A percentile compares a stretch with the other conserved stretches of the same genome.
phyloP scores from a whole-genome alignment of 1,139 yeast species.

The Meyerozyma athensensis region DNA sequence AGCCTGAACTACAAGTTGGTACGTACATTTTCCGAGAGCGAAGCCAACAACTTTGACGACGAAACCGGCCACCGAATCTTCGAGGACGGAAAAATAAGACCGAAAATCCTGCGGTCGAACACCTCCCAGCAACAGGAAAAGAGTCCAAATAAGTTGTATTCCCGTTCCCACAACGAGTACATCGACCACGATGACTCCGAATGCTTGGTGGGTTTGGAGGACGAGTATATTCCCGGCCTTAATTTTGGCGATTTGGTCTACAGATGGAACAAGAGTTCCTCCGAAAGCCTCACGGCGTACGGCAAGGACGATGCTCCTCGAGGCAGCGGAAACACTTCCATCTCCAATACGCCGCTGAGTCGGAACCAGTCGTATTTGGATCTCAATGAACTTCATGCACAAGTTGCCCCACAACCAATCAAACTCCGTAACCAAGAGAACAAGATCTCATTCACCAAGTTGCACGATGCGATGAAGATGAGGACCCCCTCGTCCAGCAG shows the following conservation, averaged over 20 bases:
- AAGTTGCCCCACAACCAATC: constrained; percentile 46
- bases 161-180: constrained; percentile 28
- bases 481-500: constrained; percentile 15
- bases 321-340: constrained; percentile 14
- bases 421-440: constrained; percentile 10
- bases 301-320: constrained; percentile 9
- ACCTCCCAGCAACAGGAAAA: constrained; percentile 2
- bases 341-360: constrained; percentile 23
- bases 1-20: constrained; percentile 24
- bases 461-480: constrained; percentile 25
- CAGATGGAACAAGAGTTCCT: constrained; percentile 28
- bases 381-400: constrained; percentile 42
- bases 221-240: constrained; percentile 68
- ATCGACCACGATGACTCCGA: constrained; percentile 12
- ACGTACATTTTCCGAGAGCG: constrained; percentile 54
- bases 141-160: constrained; percentile 20
- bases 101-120: constrained; percentile 15
- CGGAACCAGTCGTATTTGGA: constrained; percentile 37
- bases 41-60: constrained; percentile 47
- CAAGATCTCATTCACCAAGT: constrained; percentile 21
- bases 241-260: constrained; percentile 44
- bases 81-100: constrained; percentile 47
- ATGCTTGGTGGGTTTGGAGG: constrained; percentile 47
- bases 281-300: constrained; percentile 12
- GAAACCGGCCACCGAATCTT: constrained; percentile 47